Conservation (phyloP, 2,329 filamentous ascomycete genomes). For the Aspergillus texensis region DNA sequence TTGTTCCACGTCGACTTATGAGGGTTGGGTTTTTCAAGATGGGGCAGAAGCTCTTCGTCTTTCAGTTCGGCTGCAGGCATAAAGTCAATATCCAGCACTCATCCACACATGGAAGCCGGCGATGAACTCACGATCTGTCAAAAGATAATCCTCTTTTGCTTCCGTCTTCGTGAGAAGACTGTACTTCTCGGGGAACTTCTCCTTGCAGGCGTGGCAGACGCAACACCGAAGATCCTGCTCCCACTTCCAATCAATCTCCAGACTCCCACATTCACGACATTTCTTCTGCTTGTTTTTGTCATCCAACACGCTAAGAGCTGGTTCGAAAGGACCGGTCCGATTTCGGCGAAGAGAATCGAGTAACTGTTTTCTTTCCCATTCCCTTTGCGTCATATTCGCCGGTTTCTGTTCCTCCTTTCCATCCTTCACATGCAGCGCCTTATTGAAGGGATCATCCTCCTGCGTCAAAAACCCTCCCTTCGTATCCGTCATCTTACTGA, state of each 20-base stretch:
- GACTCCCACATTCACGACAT: conserved; percentile 78
- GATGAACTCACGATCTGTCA: conserved; percentile 76
- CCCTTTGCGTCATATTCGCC: conserved; percentile 81
- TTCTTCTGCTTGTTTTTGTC: conserved; percentile 67
- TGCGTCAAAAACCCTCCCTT: conserved; percentile 92
- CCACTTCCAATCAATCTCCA: conserved; percentile 96
- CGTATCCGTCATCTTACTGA: conserved; percentile 96
- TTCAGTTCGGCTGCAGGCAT: conserved; percentile 73
- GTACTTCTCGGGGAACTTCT: conserved; percentile 88
- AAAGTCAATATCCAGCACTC: conserved; percentile 11
- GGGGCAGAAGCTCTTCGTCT: conserved; percentile 82
- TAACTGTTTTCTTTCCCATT: conserved; percentile 86
- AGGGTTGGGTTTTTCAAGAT: conserved; percentile 86
- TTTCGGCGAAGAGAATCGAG: conserved; percentile 71
- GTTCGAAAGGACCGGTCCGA: conserved; percentile 83
- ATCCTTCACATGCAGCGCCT: conserved; percentile 64
- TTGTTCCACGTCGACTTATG: conserved; percentile 96
- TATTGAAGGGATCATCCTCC: conserved; percentile 89
- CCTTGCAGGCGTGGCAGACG: conserved; percentile 84
- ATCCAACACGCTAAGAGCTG: conserved; percentile 74
- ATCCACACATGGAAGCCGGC: background rate
- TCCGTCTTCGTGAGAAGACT: conserved; percentile 96
- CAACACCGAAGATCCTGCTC: conserved; percentile 76
- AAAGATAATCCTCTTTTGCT: conserved; percentile 88
- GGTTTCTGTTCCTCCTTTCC: conserved; percentile 67